A percentile compares a stretch with the other conserved stretches of the same genome.
Conservation (phyloP, 345 rosid genomes). For the Arabis alpina region DNA sequence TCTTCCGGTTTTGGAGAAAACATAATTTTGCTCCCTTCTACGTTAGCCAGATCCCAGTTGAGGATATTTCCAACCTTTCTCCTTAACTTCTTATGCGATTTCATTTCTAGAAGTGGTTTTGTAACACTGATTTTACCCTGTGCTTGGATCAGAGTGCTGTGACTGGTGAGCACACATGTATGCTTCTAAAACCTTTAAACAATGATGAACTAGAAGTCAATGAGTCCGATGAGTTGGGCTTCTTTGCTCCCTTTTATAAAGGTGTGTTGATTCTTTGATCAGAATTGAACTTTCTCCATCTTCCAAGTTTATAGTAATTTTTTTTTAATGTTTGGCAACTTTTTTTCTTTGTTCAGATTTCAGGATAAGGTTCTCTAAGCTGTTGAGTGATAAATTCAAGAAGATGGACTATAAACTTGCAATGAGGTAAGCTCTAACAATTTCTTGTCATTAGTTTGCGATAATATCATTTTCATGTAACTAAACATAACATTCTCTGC, state of each 20-base stretch:
- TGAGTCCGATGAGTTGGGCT: conserved; percentile 81
- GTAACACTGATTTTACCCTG: conserved; percentile 11
- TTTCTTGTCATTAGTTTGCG: conserved; percentile 12
- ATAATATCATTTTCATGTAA: neutral
- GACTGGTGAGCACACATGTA: conserved; percentile 94
- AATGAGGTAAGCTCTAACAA: conserved; percentile 66
- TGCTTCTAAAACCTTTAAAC: conserved; percentile 81
- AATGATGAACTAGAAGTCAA: conserved; percentile 63
- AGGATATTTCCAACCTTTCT: conserved; percentile 38
- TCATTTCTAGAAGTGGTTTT: conserved; percentile 8
- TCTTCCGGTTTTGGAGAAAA: conserved; percentile 92
- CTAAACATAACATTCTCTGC: conserved; percentile 10
- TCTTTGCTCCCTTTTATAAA: conserved; percentile 85
- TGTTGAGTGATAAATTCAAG: conserved; percentile 59
- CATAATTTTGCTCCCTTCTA: conserved; percentile 92
- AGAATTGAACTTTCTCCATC: conserved; percentile 1
- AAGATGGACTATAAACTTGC: conserved; percentile 90
- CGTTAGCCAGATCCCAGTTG: conserved; percentile 86
- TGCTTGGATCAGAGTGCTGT: conserved; percentile 65
- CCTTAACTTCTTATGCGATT: neutral
- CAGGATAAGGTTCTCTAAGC: conserved; percentile 68
- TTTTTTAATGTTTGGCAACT: conserved; percentile 21
- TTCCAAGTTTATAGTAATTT: conserved; percentile 14
- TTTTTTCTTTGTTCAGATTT: conserved; percentile 58
- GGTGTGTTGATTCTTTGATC: conserved; percentile 49